Evolutionary conservation across 768 basidiomycete genomes (phyloP).

Genomic region (Amanita pseudoporphyria): DNA sequence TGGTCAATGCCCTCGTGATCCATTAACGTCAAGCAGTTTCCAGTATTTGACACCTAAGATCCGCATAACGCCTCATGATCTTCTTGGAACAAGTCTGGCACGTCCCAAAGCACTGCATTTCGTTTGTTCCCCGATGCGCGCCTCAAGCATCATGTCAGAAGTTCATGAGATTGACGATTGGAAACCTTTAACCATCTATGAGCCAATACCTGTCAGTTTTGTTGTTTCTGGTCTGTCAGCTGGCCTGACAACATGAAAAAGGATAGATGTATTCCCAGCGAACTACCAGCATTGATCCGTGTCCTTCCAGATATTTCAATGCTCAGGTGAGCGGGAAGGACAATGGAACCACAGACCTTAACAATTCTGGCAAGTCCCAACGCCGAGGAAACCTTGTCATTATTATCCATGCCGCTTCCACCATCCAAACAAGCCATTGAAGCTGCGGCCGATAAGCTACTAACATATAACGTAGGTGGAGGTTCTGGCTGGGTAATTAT

Average conservation of each 20-base stretch:
- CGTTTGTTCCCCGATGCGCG: slow-evolving; percentile 74
- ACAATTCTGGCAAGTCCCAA: slow-evolving; percentile 50
- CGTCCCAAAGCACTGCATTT: slow-evolving; percentile 51
- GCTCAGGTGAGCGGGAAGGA: slow-evolving; percentile 43
- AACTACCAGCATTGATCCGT: slow-evolving; percentile 55
- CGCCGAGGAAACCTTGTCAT: slow-evolving; percentile 60
- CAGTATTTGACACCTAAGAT: slow-evolving; percentile 67
- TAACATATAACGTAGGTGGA: slow-evolving; percentile 48
- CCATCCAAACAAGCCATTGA: slow-evolving; percentile 49
- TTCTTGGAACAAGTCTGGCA: slow-evolving; percentile 42
- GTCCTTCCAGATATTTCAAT: slow-evolving; percentile 54
- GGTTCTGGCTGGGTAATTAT: slow-evolving; percentile 59
- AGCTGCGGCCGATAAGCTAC: slow-evolving; percentile 52
- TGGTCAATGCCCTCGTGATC: background rate
- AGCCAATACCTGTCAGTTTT: slow-evolving; percentile 72
- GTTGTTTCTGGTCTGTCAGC: slow-evolving; percentile 1
- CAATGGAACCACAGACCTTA: background rate
- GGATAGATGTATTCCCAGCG: slow-evolving; percentile 73
- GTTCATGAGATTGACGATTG: slow-evolving; percentile 43
- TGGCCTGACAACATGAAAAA: slow-evolving; percentile 28
- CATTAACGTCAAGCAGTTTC: slow-evolving; percentile 40
- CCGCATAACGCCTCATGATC: slow-evolving; percentile 62
- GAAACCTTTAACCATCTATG: slow-evolving; percentile 65
- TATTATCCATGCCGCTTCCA: slow-evolving; percentile 47
- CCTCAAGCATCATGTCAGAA: slow-evolving; percentile 56